Percentiles rank a stretch among this genome's conserved stretches.
Conservation (phyloP, 805 yeast species). For the Lachancea waltii region DNA sequence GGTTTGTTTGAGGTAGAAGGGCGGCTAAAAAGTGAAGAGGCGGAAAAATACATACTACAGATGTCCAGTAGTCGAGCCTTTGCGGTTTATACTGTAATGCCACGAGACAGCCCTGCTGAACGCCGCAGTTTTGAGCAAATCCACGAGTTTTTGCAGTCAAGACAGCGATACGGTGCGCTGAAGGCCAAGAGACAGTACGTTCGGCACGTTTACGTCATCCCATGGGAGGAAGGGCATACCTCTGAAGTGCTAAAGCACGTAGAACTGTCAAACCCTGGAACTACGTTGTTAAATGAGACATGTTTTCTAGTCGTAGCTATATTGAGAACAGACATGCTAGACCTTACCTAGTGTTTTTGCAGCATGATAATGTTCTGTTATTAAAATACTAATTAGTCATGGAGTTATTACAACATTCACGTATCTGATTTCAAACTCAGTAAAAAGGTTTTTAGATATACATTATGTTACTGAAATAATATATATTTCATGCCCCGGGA, state of each 20-base stretch:
- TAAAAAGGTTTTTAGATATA: slow-evolving; percentile 12
- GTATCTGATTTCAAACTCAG: slow-evolving; percentile 5
- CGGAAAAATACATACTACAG: slow-evolving; percentile 18
- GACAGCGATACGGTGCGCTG: slow-evolving; percentile 22
- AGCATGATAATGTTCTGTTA: too few species aligned
- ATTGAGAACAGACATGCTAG: slow-evolving; percentile 9
- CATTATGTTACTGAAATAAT: slow-evolving; percentile 14
- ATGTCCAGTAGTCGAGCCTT: slow-evolving; percentile 18
- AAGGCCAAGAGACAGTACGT: slow-evolving; percentile 16
- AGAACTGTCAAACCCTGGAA: background rate
- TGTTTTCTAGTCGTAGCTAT: slow-evolving; percentile 8
- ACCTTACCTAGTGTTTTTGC: slow-evolving; percentile 2
- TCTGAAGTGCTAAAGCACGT: slow-evolving; percentile 25
- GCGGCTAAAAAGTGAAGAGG: slow-evolving; percentile 23
- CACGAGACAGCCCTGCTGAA: slow-evolving; percentile 10
- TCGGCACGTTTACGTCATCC: slow-evolving; percentile 33
- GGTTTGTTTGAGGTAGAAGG: slow-evolving; percentile 34
- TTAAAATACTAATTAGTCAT: too few species aligned
- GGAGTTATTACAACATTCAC: too few species aligned
- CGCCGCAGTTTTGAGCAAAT: slow-evolving; percentile 17
- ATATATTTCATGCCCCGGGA: slow-evolving; percentile 13
- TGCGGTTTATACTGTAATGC: slow-evolving; percentile 17
- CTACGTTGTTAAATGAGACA: background rate
- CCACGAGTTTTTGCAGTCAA: slow-evolving; percentile 15
- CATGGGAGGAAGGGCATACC: slow-evolving; percentile 21